A percentile compares a stretch with the other conserved stretches of the same genome.
phyloP scores from a whole-genome alignment of 2,329 filamentous ascomycete species.

The Sphaceloma murrayae region DNA sequence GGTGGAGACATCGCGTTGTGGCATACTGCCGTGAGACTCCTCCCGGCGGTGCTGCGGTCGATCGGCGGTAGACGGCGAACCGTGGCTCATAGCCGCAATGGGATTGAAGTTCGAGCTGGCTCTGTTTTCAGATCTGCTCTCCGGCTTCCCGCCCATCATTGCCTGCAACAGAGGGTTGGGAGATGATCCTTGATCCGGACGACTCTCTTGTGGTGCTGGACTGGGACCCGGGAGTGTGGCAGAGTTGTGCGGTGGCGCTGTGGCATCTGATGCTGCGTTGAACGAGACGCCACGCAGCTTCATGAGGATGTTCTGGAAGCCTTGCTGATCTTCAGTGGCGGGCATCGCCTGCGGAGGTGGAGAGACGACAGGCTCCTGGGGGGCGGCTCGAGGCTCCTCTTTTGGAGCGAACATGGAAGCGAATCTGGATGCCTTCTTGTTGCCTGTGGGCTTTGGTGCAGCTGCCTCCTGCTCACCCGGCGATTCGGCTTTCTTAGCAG shows the following conservation, averaged over 20 bases:
- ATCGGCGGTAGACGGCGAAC: conserved; percentile 1
- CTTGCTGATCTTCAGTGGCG: conserved; percentile 66
- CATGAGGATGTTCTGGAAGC: conserved; percentile 45
- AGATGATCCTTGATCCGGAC: background rate
- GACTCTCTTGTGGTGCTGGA: conserved; percentile 1
- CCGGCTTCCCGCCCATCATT: conserved; percentile 6
- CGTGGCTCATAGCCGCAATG: background rate
- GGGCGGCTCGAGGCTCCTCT: conserved; percentile 25
- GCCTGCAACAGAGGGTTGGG: conserved; percentile 6
- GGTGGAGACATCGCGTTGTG: conserved; percentile 16
- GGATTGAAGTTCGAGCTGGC: background rate
- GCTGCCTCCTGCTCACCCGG: conserved; percentile 31
- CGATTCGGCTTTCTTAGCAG: conserved; percentile 39
- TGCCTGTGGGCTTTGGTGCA: conserved; percentile 38
- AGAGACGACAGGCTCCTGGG: conserved; percentile 18
- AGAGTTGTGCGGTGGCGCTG: background rate
- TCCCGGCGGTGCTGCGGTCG: conserved; percentile 6
- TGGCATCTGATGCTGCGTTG: conserved; percentile 3
- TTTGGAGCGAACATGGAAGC: conserved; percentile 56
- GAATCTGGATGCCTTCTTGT: conserved; percentile 72
- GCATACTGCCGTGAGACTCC: conserved; percentile 1
- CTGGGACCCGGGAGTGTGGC: conserved; percentile 3
- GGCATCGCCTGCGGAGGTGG: conserved; percentile 27
- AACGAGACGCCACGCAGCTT: conserved; percentile 8
- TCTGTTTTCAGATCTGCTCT: conserved; percentile 9